Conservation (phyloP, 345 rosid genomes). For the Nasturtium officinale region DNA sequence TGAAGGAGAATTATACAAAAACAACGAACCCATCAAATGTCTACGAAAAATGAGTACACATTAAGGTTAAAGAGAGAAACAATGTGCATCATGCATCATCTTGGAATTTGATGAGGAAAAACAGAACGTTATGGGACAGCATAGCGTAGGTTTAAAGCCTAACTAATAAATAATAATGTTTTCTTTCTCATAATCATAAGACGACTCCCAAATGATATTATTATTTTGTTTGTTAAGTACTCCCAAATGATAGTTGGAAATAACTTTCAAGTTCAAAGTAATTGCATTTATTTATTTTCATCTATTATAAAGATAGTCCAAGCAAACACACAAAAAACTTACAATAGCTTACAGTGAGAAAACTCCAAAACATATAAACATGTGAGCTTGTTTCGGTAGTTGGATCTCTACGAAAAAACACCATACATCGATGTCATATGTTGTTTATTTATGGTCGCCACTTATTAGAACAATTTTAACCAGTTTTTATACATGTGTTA, state of each 20-base stretch:
- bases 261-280: constrained; percentile 18
- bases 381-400: neutral
- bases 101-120: constrained; percentile 6
- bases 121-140: constrained; percentile 20
- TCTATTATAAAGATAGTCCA: neutral
- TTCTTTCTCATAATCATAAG: constrained; percentile 2
- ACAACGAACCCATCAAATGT: neutral
- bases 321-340: neutral
- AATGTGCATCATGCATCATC: constrained; percentile 26
- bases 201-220: neutral
- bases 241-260: neutral
- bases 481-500: neutral
- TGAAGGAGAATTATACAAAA: constrained; percentile 2
- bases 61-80: constrained; percentile 15
- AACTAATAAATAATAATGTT: constrained; percentile 1
- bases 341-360: neutral
- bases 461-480: neutral
- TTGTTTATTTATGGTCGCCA: neutral
- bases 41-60: neutral
- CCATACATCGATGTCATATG: neutral
- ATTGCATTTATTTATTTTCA: neutral
- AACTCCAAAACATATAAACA: neutral
- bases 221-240: too few species aligned
- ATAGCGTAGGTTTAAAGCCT: neutral
- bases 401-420: neutral